phyloP scores from a whole-genome alignment of 1,139 yeast species.

The Pichia kudriavzevii region DNA sequence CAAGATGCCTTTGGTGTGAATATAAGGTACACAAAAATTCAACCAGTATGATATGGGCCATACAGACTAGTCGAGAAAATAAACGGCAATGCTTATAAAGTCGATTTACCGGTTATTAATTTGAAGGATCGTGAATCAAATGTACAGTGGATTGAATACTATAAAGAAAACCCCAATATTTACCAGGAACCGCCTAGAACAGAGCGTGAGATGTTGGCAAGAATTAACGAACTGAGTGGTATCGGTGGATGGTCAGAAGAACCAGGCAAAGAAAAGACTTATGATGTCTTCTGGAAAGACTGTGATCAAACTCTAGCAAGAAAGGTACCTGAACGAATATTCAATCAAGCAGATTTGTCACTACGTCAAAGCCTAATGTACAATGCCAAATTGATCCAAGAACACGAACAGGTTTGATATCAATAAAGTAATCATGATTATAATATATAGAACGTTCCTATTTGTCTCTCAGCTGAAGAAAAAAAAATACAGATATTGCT shows the following conservation, averaged over 20 bases:
- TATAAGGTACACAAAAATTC: not conserved
- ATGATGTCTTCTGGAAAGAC: not conserved
- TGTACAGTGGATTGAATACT: not conserved
- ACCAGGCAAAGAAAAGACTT: no score
- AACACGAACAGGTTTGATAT: not conserved
- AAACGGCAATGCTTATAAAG: not conserved
- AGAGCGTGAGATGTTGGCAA: not conserved
- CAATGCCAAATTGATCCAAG: not conserved
- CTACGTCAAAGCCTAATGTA: not conserved
- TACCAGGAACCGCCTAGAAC: not conserved
- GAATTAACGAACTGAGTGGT: not conserved
- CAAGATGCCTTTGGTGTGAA: not conserved
- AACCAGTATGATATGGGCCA: not conserved
- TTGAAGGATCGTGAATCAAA: not conserved
- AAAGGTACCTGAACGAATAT: not conserved
- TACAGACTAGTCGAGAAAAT: not conserved
- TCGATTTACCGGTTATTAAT: not conserved
- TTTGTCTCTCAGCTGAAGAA: no score
- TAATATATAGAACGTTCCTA: no score
- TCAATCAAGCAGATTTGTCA: not conserved
- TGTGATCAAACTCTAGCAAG: not conserved
- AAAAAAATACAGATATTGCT: no score
- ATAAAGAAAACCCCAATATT: not conserved
- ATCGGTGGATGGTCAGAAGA: not conserved
- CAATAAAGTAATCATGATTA: no score